These are phyloP conservation scores for Hamigera avellanea DNA, from an alignment of 495 filamentous ascomycete genomes.

Conservation along the genomic window DNA sequence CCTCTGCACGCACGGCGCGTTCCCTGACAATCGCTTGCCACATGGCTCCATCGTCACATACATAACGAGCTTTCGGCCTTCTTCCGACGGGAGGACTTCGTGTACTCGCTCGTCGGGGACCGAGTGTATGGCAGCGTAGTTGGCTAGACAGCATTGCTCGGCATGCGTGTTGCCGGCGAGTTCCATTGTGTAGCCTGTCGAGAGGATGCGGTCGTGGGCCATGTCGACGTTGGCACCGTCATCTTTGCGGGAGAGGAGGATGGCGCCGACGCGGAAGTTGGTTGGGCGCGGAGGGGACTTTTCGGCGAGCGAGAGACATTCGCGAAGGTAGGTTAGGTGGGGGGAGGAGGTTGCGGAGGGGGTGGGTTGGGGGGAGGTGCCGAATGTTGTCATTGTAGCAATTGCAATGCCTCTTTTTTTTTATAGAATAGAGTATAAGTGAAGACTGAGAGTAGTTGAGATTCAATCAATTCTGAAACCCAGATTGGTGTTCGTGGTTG, in stretches of 20 bases:
- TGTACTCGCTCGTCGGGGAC: constrained; percentile 44
- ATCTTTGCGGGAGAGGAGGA: constrained; percentile 50
- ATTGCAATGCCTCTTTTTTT: too few species aligned
- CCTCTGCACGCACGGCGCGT: constrained; percentile 70
- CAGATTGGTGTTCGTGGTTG: too few species aligned
- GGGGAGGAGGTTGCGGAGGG: constrained; percentile 16
- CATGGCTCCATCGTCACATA: constrained; percentile 97
- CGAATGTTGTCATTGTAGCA: background rate
- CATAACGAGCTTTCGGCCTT: constrained; percentile 41
- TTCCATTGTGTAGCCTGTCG: constrained; percentile 86
- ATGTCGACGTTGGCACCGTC: constrained; percentile 11
- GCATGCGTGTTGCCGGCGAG: constrained; percentile 90
- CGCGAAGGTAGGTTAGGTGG: constrained; percentile 57
- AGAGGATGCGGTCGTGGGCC: constrained; percentile 48
- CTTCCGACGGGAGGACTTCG: constrained; percentile 38
- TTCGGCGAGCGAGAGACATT: constrained; percentile 61
- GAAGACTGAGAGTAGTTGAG: too few species aligned
- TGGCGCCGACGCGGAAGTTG: constrained; percentile 86
- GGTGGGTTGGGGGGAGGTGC: constrained; percentile 2
- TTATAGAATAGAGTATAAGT: too few species aligned
- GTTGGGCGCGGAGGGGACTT: constrained; percentile 74
- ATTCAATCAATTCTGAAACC: too few species aligned
- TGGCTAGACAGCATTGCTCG: constrained; percentile 81
- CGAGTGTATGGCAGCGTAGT: constrained; percentile 44
- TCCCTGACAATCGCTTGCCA: constrained; percentile 66